Percentiles rank a stretch among this genome's conserved stretches.
These are phyloP conservation scores for Cladosporium sphaerospermum DNA, from an alignment of 2,329 filamentous ascomycete genomes.

Conservation along the genomic window DNA sequence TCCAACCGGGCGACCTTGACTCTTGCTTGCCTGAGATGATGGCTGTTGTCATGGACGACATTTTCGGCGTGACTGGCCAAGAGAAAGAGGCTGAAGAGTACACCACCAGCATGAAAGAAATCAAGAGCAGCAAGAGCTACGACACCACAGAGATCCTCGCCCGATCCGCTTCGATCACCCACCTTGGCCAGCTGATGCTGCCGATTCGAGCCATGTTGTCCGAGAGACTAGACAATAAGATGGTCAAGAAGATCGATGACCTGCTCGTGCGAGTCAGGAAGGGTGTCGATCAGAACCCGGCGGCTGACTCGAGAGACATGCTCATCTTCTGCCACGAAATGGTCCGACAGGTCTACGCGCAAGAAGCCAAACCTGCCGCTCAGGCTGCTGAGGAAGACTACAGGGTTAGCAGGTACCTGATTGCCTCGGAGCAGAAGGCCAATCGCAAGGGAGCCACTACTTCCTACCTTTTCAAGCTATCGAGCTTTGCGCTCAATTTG, in stretches of 20 bases:
- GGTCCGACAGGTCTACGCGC: conserved; percentile 71
- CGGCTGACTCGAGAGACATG: conserved; percentile 70
- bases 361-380: conserved; percentile 33
- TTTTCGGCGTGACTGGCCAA: conserved; percentile 84
- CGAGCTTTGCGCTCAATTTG: conserved; percentile 81
- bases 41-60: conserved; percentile 90
- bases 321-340: conserved; percentile 95
- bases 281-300: conserved; percentile 75
- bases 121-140: conserved; percentile 96
- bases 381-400: conserved; percentile 43
- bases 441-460: conserved; percentile 58
- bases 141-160: conserved; percentile 94
- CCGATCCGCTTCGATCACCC: conserved; percentile 68
- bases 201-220: conserved; percentile 73
- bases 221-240: conserved; percentile 76
- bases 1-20: conserved; percentile 77
- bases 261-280: conserved; percentile 75
- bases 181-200: conserved; percentile 67
- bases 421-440: conserved; percentile 63
- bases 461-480: conserved; percentile 79
- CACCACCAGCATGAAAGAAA: conserved; percentile 89
- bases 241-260: conserved; percentile 85
- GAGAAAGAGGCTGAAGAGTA: conserved; percentile 98
- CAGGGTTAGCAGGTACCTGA: conserved; percentile 65
- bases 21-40: conserved; percentile 77